Evolutionary conservation across 495 filamentous ascomycete genomes (phyloP).

Genomic region (Cetradonia linearis): DNA sequence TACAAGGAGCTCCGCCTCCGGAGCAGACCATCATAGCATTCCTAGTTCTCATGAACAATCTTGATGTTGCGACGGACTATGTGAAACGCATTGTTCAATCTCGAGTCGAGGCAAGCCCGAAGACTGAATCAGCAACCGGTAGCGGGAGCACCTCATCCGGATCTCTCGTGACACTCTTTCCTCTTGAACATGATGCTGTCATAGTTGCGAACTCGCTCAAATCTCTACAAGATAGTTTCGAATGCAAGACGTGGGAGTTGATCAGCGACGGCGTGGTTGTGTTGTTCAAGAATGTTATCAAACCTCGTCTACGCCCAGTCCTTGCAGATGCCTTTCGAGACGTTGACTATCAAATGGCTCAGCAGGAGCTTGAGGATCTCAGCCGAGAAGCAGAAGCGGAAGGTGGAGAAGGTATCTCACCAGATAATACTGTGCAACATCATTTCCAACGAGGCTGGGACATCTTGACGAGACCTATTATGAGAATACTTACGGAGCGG

Average conservation of each 20-base stretch:
- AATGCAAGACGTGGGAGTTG: slow-evolving; percentile 67
- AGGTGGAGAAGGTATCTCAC: slow-evolving; percentile 27
- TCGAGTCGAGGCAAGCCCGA: slow-evolving; percentile 36
- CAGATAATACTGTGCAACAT: slow-evolving; percentile 49
- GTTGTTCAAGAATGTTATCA: slow-evolving; percentile 79
- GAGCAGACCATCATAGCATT: slow-evolving; percentile 78
- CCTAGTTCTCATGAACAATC: slow-evolving; percentile 87
- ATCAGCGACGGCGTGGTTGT: slow-evolving; percentile 72
- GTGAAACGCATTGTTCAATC: slow-evolving; percentile 70
- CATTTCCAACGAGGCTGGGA: slow-evolving; percentile 78
- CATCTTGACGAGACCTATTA: slow-evolving; percentile 68
- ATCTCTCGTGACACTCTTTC: slow-evolving; percentile 57
- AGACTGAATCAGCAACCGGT: slow-evolving; percentile 24
- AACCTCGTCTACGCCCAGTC: slow-evolving; percentile 73
- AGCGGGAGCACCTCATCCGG: slow-evolving; percentile 21
- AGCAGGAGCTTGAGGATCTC: slow-evolving; percentile 38
- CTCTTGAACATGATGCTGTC: slow-evolving; percentile 60
- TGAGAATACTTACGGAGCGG: slow-evolving; percentile 68
- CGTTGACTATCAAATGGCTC: slow-evolving; percentile 61
- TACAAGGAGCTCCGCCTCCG: slow-evolving; percentile 67
- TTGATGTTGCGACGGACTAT: slow-evolving; percentile 85
- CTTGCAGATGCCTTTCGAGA: slow-evolving; percentile 84
- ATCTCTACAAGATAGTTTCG: slow-evolving; percentile 59
- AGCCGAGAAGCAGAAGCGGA: slow-evolving; percentile 22
- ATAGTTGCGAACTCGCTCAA: slow-evolving; percentile 57